Base-by-base conservation (phyloP, 352 stramenopile species). In the Aphanomyces cochlioides region DNA sequence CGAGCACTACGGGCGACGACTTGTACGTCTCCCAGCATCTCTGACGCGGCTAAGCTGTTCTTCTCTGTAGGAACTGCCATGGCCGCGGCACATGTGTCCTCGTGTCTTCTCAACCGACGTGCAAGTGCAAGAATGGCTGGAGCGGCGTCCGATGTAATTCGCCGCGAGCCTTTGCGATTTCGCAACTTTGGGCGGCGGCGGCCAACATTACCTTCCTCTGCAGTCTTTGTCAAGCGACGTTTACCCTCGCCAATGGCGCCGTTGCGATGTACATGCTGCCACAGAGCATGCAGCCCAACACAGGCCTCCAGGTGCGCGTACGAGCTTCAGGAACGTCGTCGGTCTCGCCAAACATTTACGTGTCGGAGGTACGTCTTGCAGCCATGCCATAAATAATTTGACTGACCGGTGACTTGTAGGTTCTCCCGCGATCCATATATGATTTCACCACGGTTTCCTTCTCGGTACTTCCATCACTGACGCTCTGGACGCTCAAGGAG, bases 371-470 rank as follows among this genome's bases (percentile, higher is more conserved):
- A 36, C 72, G 86, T 34, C 28, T 28, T 28, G 28, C 28, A 28
- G 28, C 28, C 28, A 28, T 2, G 2, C 19, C 60, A 17, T 50
- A 38, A 36, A 21, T 41, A 2, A 15, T 37, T 15, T 63, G 56
- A 13, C 21, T 2, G 17, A 17, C 5, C 38, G 12, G 38, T 50
- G 59, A 50, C 38, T n/a, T 15, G 5, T 37, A 67, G 59, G 59
- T 56, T 19, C n/a, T n/a, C 3, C 85, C 85, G 5, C 76, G 83
- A n/a, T 90, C 81, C 3, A 73, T 93, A 15, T 89, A 89, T 56
- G 85, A 93, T 66, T 92, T 92, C 66, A 81, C 76, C 4, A 77
- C 83, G 63, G 86, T 93, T 28, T 89, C 81, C 5, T 70, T 77
- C 34, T 58, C 69, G 37, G 59, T 56, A 40, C 6, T 73, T 50